A percentile compares a stretch with the other conserved stretches of the same genome.
Evolutionary conservation across 306 rosid genomes (phyloP).

Genomic region (Vicia sativa): DNA sequence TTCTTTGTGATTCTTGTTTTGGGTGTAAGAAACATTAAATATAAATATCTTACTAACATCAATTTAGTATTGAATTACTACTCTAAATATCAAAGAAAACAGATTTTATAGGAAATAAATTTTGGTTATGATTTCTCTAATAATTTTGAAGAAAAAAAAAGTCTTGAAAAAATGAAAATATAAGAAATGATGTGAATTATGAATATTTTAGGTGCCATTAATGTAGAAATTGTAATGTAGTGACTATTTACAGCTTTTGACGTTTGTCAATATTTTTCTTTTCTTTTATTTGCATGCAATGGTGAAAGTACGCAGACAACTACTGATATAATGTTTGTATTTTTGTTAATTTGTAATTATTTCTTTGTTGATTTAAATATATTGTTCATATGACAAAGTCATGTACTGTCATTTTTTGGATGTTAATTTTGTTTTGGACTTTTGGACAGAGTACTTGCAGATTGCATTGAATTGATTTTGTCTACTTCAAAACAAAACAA

Average conservation of each 20-base stretch:
- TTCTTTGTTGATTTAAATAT: constrained; percentile 6
- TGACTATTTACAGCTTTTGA: constrained; percentile 1
- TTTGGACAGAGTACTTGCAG: constrained; percentile 1
- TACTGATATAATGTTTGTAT: constrained; percentile 10
- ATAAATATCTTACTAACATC: too few relatives aligned
- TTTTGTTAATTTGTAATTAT: constrained; percentile 3
- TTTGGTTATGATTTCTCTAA: constrained; percentile 7
- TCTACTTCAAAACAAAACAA: too few relatives aligned
- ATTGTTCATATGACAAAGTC: not conserved
- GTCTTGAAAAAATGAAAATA: not conserved
- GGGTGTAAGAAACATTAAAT: too few relatives aligned
- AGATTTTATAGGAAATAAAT: not conserved
- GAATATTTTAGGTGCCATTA: constrained; percentile 22
- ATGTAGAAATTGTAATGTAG: constrained; percentile 23
- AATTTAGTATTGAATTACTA: too few relatives aligned
- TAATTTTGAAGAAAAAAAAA: too few relatives aligned
- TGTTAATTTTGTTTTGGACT: not conserved
- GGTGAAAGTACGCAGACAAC: not conserved
- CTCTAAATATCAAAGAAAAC: not conserved
- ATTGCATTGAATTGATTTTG: not conserved
- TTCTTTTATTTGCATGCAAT: constrained; percentile 28
- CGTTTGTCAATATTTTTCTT: not conserved
- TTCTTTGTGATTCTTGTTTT: too few relatives aligned
- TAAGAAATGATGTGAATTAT: not conserved
- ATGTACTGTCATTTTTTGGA: not conserved